Base-by-base conservation (phyloP, 2,329 filamentous ascomycete species). In the Diaporthe caulivora region DNA sequence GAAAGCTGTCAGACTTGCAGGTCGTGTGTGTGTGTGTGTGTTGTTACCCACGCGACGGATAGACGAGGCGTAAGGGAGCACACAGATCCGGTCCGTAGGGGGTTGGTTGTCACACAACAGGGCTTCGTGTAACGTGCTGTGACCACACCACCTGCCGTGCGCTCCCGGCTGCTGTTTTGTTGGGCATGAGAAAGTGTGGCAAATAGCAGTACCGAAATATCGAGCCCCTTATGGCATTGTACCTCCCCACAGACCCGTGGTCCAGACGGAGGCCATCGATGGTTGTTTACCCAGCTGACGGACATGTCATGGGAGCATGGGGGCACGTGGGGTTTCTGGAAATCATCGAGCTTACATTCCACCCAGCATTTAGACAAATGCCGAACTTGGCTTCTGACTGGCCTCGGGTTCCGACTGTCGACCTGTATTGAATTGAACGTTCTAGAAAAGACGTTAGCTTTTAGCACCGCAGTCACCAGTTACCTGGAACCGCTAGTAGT, bases 1-100 rank as follows among this genome's bases (percentile, higher is more conserved):
- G 37, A 40, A 40, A 53, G 44, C 69, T 71, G 69, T 62, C 69
- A 71, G 44, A 71, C 58, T 62, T 71, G 55, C 69, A 62, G 68
- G 44, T 40, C 37, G 6, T 11, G 24, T 55, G 37, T 53, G 57
- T 55, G 37, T 53, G 57, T 47, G 37, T 51, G n/a, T 29, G 18
- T 26, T 62, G 69, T 71, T 29, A 62, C 68, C 68, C 44, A 51
- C 55, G 37, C 37, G 44, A 55, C 55, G 26, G 26, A 17, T 57
- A 62, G 31, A 37, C 10, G 49, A 62, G 55, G 47, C 26, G 26
- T 17, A 55, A 49, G 55, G 54, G 31, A 40, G 67, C 26, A 62
- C 68, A 29, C 34, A 70, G 44, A 53, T 60, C 29, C 68, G 44
- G 55, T 44, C 55, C 55, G 68, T 42, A 42, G 47, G 21, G 62